Percentiles rank a stretch among this genome's conserved stretches.
phyloP scores from a whole-genome alignment of 176 grass and related monocot genomes.

The maize (Zea mays) region Zm-B73-REFERENCE-NAM-5.0 NC_050098.1:59446001-59446500 shows the following conservation, averaged over 20 bases:
- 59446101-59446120: too few species aligned
- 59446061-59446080: background rate
- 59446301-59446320: background rate
- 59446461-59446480: background rate
- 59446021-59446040: background rate
- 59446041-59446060: background rate
- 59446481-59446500: constrained; percentile 19
- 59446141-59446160: too few species aligned
- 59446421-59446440: constrained; percentile 35
- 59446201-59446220: background rate
- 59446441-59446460: constrained; percentile 8
- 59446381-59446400: background rate
- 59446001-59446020: background rate
- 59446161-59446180: background rate
- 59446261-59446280: constrained; percentile 27
- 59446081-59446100: background rate
- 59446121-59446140: background rate
- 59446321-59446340: background rate
- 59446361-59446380: background rate
- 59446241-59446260: constrained; percentile 13
- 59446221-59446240: background rate
- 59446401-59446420: background rate
- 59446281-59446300: background rate
- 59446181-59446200: background rate
- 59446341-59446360: background rate